Evolutionary conservation across 75 land plant species (phyloP).

Genomic region (Picea glauca): DNA sequence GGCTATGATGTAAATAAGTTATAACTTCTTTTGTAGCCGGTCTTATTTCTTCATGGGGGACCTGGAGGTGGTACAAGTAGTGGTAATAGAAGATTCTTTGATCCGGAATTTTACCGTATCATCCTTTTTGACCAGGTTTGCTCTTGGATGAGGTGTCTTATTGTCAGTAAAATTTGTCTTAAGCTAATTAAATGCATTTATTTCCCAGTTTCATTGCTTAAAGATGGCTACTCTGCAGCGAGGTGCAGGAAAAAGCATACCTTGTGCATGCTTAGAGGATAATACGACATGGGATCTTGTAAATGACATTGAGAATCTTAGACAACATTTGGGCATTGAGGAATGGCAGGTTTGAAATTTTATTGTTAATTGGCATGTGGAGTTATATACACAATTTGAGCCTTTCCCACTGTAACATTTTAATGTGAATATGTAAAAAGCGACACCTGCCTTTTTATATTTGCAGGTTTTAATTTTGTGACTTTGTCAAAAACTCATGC

Average conservation of each 20-base stretch:
- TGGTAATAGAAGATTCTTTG: conserved; percentile 79
- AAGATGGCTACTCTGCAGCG: conserved; percentile 45
- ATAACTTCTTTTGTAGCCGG: conserved; percentile 52
- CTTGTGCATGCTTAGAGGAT: conserved; percentile 83
- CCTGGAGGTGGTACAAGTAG: conserved; percentile 91
- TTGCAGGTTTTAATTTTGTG: neutral
- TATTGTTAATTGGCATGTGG: neutral
- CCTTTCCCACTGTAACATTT: neutral
- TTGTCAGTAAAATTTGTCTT: neutral
- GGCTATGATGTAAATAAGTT: conserved; percentile 2
- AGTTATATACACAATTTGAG: neutral
- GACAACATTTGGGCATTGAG: conserved; percentile 77
- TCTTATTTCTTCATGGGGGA: conserved; percentile 94
- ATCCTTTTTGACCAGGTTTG: conserved; percentile 88
- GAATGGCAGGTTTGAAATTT: conserved; percentile 63
- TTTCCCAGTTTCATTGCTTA: neutral
- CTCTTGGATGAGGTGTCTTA: neutral
- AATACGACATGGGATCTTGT: conserved; percentile 98
- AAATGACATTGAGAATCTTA: conserved; percentile 90
- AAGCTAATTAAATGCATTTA: neutral
- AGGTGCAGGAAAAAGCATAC: conserved; percentile 95
- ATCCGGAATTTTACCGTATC: conserved; percentile 81
- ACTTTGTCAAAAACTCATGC: conserved; percentile 14
- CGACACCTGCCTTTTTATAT: neutral
- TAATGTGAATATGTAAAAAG: neutral